Conservation (phyloP, 2,329 filamentous ascomycete species). For the Pseudodiploospora longispora region DNA sequence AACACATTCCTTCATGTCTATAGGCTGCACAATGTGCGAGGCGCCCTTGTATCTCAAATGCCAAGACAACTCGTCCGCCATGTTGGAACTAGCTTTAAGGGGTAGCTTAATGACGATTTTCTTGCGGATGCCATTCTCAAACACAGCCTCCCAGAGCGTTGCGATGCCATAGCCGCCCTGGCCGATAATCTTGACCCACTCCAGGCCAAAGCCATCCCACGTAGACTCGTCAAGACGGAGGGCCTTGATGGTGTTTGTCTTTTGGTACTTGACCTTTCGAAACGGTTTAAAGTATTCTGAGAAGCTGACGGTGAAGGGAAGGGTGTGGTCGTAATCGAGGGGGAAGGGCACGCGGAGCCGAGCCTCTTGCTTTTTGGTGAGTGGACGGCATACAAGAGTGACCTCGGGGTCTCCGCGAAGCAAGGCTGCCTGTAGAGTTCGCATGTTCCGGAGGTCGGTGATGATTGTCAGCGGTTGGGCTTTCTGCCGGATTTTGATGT, state of each 20-base stretch:
- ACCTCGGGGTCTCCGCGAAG: constrained; percentile 9
- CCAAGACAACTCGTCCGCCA: constrained; percentile 13
- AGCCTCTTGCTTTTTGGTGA: too few species aligned
- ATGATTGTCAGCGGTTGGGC: neutral
- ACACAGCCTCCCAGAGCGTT: constrained; percentile 9
- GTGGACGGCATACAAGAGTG: neutral
- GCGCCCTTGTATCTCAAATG: constrained; percentile 19
- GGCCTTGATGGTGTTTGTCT: too few species aligned
- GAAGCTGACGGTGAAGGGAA: too few species aligned
- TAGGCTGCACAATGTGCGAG: constrained; percentile 19
- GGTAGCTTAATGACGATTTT: constrained; percentile 20
- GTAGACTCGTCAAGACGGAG: neutral
- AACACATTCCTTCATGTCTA: constrained; percentile 12
- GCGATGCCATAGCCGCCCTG: constrained; percentile 10
- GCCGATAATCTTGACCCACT: constrained; percentile 9
- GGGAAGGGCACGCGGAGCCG: too few species aligned
- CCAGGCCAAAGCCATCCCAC: constrained; percentile 10
- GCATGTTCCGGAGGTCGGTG: constrained; percentile 2
- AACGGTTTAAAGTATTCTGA: too few species aligned
- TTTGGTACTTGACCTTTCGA: too few species aligned
- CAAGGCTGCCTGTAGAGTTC: constrained; percentile 5
- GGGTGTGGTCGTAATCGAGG: too few species aligned
- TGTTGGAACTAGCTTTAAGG: neutral
- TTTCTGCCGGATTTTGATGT: too few species aligned
- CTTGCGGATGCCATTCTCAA: constrained; percentile 4